Conservation (phyloP, 768 basidiomycete species). For the Pulveroboletus sp. region DNA sequence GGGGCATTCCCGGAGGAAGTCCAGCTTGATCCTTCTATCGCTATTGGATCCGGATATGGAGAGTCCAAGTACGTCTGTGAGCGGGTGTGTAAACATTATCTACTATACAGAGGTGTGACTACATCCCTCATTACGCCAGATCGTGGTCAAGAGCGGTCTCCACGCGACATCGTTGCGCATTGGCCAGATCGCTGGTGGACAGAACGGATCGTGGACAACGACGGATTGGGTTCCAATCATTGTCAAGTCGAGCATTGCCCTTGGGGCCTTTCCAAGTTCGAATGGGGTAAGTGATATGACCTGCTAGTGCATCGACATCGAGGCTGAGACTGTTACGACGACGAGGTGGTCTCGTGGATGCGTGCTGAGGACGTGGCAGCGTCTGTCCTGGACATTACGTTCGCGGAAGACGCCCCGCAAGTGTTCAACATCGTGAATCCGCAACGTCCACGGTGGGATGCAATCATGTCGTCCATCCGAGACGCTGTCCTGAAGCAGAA, state of each 20-base stretch:
- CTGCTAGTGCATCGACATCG: not conserved
- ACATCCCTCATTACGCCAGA: constrained; percentile 5
- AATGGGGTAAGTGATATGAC: constrained; percentile 27
- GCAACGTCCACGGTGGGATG: constrained; percentile 28
- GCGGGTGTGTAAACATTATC: too few species aligned
- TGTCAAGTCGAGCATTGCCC: constrained; percentile 27
- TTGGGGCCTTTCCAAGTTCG: constrained; percentile 29
- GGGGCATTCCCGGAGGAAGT: too few species aligned
- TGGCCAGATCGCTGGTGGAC: constrained; percentile 32
- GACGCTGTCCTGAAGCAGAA: constrained; percentile 12
- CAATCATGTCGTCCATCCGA: constrained; percentile 23
- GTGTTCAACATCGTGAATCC: constrained; percentile 38
- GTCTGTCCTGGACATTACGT: constrained; percentile 31
- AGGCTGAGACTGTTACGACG: not conserved
- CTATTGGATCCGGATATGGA: too few species aligned
- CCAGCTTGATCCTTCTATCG: too few species aligned
- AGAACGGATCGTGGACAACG: constrained; percentile 32
- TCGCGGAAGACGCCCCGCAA: constrained; percentile 16
- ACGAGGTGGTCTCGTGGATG: constrained; percentile 32
- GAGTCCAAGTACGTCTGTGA: too few species aligned
- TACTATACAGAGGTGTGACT: too few species aligned
- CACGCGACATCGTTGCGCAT: constrained; percentile 26
- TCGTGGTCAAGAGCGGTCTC: constrained; percentile 25
- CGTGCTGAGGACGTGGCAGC: constrained; percentile 29
- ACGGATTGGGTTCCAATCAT: constrained; percentile 34